Conservation (phyloP, 2,329 filamentous ascomycete genomes). For the Plenodomus tracheiphilus region DNA sequence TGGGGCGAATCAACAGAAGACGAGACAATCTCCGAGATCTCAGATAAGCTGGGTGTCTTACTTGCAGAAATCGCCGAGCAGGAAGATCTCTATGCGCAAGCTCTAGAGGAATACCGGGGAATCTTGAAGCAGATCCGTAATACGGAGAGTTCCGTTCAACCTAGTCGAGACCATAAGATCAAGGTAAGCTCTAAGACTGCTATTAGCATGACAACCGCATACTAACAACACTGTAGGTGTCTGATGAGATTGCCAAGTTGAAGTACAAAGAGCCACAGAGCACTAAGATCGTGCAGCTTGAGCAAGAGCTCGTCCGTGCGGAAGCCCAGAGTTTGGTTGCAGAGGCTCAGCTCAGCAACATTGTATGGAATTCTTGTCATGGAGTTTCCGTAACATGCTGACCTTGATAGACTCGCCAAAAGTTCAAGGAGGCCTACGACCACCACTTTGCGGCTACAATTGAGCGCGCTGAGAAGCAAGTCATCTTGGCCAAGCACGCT, state of each 20-base stretch:
- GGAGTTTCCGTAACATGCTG: constrained; percentile 9
- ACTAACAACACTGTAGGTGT: constrained; percentile 56
- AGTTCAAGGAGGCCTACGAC: constrained; percentile 93
- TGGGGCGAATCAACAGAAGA: constrained; percentile 95
- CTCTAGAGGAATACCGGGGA: constrained; percentile 80
- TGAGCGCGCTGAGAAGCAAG: constrained; percentile 95
- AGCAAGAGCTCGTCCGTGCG: constrained; percentile 94
- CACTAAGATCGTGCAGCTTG: constrained; percentile 76
- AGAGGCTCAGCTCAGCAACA: constrained; percentile 93
- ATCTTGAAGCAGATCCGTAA: constrained; percentile 91
- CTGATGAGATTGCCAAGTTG: constrained; percentile 87
- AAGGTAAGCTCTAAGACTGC: constrained; percentile 55
- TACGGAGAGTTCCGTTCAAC: constrained; percentile 93
- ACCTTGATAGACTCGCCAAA: constrained; percentile 76
- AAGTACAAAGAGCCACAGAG: constrained; percentile 92
- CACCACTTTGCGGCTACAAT: constrained; percentile 87
- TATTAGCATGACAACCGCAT: neutral
- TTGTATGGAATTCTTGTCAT: constrained; percentile 55
- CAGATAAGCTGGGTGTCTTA: constrained; percentile 93
- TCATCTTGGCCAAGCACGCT: constrained; percentile 88
- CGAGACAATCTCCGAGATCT: constrained; percentile 83
- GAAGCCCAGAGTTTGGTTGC: constrained; percentile 96
- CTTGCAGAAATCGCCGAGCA: constrained; percentile 92
- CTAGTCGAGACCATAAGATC: constrained; percentile 80
- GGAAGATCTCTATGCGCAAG: constrained; percentile 85